These are phyloP conservation scores for Naematelia encephala DNA, from an alignment of 768 basidiomycete genomes.

Conservation along the genomic window DNA sequence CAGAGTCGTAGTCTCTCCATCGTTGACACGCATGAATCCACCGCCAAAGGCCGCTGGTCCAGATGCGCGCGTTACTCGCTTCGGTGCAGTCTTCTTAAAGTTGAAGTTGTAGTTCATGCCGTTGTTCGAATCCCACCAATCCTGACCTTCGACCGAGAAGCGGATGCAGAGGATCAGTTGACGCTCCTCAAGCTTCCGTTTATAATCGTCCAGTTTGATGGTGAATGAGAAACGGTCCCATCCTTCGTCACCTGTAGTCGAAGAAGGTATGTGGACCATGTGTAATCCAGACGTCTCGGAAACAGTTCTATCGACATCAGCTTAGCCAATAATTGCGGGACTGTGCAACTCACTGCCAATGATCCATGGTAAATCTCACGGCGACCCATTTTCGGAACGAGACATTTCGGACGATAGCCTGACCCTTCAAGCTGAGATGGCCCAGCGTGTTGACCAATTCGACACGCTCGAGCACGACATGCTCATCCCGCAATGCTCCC, in stretches of 20 bases:
- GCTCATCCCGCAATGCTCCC: conserved; percentile 32
- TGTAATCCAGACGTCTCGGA: conserved; percentile 48
- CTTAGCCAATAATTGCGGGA: neutral
- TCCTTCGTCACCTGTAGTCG: conserved; percentile 48
- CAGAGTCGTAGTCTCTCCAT: conserved; percentile 12
- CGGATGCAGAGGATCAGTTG: conserved; percentile 47
- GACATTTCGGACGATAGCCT: conserved; percentile 74
- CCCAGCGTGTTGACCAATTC: conserved; percentile 47
- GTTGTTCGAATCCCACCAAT: conserved; percentile 51
- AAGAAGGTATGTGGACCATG: conserved; percentile 43
- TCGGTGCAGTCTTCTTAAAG: conserved; percentile 39
- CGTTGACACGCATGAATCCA: conserved; percentile 16
- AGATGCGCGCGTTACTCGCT: conserved; percentile 22
- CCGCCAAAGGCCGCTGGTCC: conserved; percentile 19
- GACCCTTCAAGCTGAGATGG: conserved; percentile 61
- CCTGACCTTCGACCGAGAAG: conserved; percentile 45
- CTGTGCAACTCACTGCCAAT: conserved; percentile 64
- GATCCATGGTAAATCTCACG: conserved; percentile 87
- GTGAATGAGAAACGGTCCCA: conserved; percentile 50
- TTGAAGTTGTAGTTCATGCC: conserved; percentile 49
- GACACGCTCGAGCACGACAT: conserved; percentile 54
- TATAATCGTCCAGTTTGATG: conserved; percentile 51
- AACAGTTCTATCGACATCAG: conserved; percentile 40
- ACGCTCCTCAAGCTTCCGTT: conserved; percentile 47
- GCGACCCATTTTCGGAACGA: conserved; percentile 83